phyloP scores from a whole-genome alignment of 371 early-diverging fungal species.

The Umbelopsis sp. region DNA sequence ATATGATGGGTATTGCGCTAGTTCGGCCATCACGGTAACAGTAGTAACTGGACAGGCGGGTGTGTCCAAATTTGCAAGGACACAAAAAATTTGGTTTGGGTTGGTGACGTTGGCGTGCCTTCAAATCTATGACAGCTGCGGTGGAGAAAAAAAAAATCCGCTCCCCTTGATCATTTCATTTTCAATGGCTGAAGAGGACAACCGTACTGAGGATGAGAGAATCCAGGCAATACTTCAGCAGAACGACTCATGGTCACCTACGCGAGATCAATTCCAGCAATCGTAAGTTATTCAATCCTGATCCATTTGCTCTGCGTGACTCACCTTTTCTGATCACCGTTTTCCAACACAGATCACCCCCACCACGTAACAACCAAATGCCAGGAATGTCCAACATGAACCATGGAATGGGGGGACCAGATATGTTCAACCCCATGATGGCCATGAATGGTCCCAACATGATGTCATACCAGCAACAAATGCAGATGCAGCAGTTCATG shows the following conservation, averaged over 20 bases:
- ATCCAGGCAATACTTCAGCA: constrained; percentile 39
- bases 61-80: too few species aligned
- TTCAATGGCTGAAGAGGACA: constrained; percentile 34
- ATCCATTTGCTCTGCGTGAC: neutral
- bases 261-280: constrained; percentile 27
- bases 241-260: constrained; percentile 33
- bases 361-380: neutral
- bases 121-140: neutral
- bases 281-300: constrained; percentile 20
- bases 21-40: too few species aligned
- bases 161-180: neutral
- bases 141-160: neutral
- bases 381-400: constrained; percentile 3
- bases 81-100: too few species aligned
- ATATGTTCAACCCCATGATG: constrained; percentile 38
- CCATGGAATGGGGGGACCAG: neutral
- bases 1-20: too few species aligned
- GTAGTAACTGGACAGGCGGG: too few species aligned
- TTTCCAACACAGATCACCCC: neutral
- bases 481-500: constrained; percentile 42
- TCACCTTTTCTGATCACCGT: neutral
- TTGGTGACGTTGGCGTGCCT: neutral
- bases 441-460: constrained; percentile 37
- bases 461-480: constrained; percentile 45
- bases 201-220: constrained; percentile 36